Percentiles rank a stretch among this genome's conserved stretches.
Evolutionary conservation across 495 filamentous ascomycete genomes (phyloP).

Genomic region (Tuber indicum): DNA sequence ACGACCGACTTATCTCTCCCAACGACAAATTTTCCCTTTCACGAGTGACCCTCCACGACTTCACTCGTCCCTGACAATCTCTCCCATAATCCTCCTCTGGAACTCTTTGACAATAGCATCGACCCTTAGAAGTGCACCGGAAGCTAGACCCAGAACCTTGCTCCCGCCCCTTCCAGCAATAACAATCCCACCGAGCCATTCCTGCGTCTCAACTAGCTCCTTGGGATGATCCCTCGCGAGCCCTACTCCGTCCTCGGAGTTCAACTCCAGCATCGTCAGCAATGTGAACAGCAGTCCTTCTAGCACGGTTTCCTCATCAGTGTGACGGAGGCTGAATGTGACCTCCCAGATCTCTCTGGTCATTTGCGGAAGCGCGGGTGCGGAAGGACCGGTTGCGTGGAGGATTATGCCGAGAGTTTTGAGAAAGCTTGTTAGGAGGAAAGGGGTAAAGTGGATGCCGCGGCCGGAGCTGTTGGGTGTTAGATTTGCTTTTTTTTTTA

Average conservation of each 20-base stretch:
- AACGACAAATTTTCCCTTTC: background rate
- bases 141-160: slow-evolving; percentile 64
- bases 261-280: slow-evolving; percentile 77
- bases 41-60: background rate
- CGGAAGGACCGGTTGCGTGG: slow-evolving; percentile 59
- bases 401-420: slow-evolving; percentile 61
- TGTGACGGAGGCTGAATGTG: slow-evolving; percentile 49
- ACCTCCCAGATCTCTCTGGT: slow-evolving; percentile 65
- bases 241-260: slow-evolving; percentile 49
- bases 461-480: slow-evolving; percentile 43
- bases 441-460: slow-evolving; percentile 53
- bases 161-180: slow-evolving; percentile 51
- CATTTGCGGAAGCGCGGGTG: slow-evolving; percentile 58
- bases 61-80: slow-evolving; percentile 5
- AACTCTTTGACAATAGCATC: slow-evolving; percentile 76
- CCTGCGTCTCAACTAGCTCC: slow-evolving; percentile 55
- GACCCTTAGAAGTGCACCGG: slow-evolving; percentile 71
- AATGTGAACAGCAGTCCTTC: slow-evolving; percentile 71
- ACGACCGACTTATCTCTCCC: background rate
- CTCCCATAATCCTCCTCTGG: slow-evolving; percentile 43
- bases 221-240: slow-evolving; percentile 54
- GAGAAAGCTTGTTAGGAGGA: slow-evolving; percentile 56
- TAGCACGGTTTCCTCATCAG: slow-evolving; percentile 56
- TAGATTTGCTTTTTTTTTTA: background rate
- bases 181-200: slow-evolving; percentile 68